Evolutionary conservation across 306 rosid genomes (phyloP).

Genomic region (Glycine latifolia): DNA sequence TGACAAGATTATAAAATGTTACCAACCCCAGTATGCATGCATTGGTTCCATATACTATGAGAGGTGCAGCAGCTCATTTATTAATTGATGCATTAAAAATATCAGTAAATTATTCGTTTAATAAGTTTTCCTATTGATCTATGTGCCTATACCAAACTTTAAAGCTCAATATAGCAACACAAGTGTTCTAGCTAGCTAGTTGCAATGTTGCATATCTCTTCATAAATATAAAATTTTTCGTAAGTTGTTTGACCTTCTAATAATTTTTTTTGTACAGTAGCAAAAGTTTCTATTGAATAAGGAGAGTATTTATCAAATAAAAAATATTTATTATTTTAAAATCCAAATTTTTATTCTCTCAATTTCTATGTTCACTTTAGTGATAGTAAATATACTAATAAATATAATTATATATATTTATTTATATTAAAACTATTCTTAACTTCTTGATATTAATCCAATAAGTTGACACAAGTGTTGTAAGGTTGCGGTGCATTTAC

Average conservation of each 20-base stretch:
- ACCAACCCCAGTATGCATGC: slow-evolving; percentile 49
- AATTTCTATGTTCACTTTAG: no score
- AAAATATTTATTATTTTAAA: no score
- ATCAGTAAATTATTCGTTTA: slow-evolving; percentile 4
- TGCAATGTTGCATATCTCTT: neutral
- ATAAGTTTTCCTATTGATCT: slow-evolving; percentile 41
- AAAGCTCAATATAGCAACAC: slow-evolving; percentile 1
- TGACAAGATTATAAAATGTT: slow-evolving; percentile 47
- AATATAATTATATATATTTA: no score
- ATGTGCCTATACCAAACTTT: slow-evolving; percentile 45
- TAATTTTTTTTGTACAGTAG: neutral
- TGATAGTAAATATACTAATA: no score
- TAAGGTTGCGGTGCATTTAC: no score
- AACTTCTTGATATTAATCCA: no score
- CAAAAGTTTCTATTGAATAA: neutral
- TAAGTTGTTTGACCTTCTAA: neutral
- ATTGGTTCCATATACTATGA: slow-evolving; percentile 45
- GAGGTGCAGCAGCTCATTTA: slow-evolving; percentile 28
- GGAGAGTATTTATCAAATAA: neutral
- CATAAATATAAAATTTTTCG: neutral
- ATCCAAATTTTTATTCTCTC: no score
- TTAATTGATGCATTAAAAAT: slow-evolving; percentile 34
- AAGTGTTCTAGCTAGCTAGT: neutral
- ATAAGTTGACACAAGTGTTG: no score
- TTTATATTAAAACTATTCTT: no score